Evolutionary conservation across 1,284 basidiomycete species (phyloP).

Genomic region (Cutaneotrichosporon cavernicola): DNA sequence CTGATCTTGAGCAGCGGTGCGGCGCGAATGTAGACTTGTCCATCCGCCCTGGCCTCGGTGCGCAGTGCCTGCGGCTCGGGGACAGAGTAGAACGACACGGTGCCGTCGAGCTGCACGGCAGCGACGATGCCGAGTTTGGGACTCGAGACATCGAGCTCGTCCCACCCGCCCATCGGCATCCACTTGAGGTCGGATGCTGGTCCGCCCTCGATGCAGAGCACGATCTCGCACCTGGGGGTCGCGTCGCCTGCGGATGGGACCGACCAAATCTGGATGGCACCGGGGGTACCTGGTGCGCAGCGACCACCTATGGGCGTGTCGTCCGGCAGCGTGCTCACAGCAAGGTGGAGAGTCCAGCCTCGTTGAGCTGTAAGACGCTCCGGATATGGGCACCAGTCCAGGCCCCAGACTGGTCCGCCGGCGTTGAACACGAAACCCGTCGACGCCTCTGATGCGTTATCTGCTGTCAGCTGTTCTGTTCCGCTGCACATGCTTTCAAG

Average conservation of each 20-base stretch:
- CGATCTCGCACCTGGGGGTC: conserved; percentile 35
- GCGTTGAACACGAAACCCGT: conserved; percentile 60
- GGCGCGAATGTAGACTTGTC: conserved; percentile 40
- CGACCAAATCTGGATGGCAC: conserved; percentile 54
- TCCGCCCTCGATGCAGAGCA: conserved; percentile 70
- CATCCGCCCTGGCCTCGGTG: conserved; percentile 5
- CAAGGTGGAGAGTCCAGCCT: conserved; percentile 69
- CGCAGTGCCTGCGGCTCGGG: conserved; percentile 63
- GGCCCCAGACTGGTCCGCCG: conserved; percentile 77
- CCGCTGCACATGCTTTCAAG: not conserved
- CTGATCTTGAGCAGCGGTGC: conserved; percentile 68
- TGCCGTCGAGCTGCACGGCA: conserved; percentile 79
- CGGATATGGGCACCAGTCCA: conserved; percentile 86
- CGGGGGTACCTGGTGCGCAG: conserved; percentile 26
- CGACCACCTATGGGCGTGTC: conserved; percentile 35
- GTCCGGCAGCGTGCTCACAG: conserved; percentile 67
- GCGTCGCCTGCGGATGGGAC: conserved; percentile 11
- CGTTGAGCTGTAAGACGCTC: conserved; percentile 57
- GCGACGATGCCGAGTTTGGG: conserved; percentile 76
- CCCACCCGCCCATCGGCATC: conserved; percentile 81
- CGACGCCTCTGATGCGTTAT: not conserved
- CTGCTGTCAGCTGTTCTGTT: conserved; percentile 8
- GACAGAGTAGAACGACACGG: conserved; percentile 68
- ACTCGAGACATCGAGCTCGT: conserved; percentile 54
- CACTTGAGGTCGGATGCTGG: conserved; percentile 75